A percentile compares a stretch with the other conserved stretches of the same genome.
Conservation (phyloP, 2,329 filamentous ascomycete species). For the Boeremia lycopersici region DNA sequence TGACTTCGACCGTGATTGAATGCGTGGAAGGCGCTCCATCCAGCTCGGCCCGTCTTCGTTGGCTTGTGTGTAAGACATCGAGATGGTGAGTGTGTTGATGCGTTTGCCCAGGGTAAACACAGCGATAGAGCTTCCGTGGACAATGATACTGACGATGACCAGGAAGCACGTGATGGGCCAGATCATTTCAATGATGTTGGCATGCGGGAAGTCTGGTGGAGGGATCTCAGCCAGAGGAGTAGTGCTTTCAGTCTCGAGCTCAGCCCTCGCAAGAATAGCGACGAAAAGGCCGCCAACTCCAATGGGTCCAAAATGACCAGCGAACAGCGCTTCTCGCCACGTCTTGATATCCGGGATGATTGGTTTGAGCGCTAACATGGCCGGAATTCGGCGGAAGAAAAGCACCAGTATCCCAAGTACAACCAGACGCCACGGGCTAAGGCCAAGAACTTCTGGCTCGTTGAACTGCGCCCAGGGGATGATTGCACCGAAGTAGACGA, state of each 20-base stretch:
- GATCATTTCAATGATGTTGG: constrained; percentile 79
- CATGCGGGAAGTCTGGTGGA: constrained; percentile 63
- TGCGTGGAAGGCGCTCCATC: constrained; percentile 89
- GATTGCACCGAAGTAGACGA: constrained; percentile 96
- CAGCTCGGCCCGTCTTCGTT: constrained; percentile 88
- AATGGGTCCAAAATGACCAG: constrained; percentile 96
- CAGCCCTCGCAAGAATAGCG: constrained; percentile 89
- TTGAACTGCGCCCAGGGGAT: constrained; percentile 97
- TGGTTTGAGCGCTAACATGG: constrained; percentile 91
- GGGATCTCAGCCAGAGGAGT: constrained; percentile 73
- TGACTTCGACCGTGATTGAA: constrained; percentile 82
- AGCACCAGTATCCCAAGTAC: constrained; percentile 93
- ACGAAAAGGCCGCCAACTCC: constrained; percentile 97
- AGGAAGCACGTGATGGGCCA: constrained; percentile 97
- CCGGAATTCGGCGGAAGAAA: constrained; percentile 91
- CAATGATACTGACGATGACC: constrained; percentile 90
- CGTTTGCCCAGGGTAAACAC: constrained; percentile 97
- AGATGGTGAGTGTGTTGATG: constrained; percentile 94
- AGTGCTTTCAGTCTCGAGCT: constrained; percentile 77
- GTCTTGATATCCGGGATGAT: constrained; percentile 97
- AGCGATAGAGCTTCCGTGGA: constrained; percentile 97
- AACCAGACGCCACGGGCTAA: constrained; percentile 87
- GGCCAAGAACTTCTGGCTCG: constrained; percentile 67
- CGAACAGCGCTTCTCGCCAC: constrained; percentile 95
- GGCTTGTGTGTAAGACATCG: constrained; percentile 92